Evolutionary conservation across 108 stramenopile genomes (phyloP), one percentile per base, ranked within the genome.

Genomic region (Cyclotella baltica): DNA sequence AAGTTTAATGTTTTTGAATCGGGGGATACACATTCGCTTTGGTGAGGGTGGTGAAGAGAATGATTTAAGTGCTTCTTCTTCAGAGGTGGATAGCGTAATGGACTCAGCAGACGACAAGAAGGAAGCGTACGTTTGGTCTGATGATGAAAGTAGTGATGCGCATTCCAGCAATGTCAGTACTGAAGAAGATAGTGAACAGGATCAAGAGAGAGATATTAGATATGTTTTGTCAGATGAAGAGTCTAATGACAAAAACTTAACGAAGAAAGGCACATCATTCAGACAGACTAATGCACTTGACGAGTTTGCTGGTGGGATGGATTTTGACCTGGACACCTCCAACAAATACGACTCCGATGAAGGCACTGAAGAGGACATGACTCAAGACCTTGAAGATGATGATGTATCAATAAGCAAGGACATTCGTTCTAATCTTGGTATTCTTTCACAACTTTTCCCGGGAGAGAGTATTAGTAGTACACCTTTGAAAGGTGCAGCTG

Each of bases 1-100:
- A 43, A 13, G 55, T 2, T 2, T 76, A 6, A 65, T 77, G 36
- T 81, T 81, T 62, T 75, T 80, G 62, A 89, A 89, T 80, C 76
- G 92, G 28, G 88, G 85, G 16, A 83, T 91, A 34, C 90, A 88
- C 62, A 67, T 91, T 69, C 86, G 87, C 34, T 92, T 89, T 72
- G 18, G 29, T 46, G 69, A 72, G 1, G 23, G 50, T 16, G 51
- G 13, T 10, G 6, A 55, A 47, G 43, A 0, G 27, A 35, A 73
- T 50, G 67, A 33, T 59, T 70, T 0, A 28, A 30, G 9, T 65
- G 20, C 19, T 19, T 58, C 77, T 0, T 74, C 72, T 34, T 83
- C 82, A 31, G 51, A 76, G 62, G 68, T 75, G 0, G 67, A 67
- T 33, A 76, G 51, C 16, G 65, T 50, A 30, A 15, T 51, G 10